Evolutionary conservation across 805 yeast genomes (phyloP).

Genomic region (Jamesozyma jinghongensis): DNA sequence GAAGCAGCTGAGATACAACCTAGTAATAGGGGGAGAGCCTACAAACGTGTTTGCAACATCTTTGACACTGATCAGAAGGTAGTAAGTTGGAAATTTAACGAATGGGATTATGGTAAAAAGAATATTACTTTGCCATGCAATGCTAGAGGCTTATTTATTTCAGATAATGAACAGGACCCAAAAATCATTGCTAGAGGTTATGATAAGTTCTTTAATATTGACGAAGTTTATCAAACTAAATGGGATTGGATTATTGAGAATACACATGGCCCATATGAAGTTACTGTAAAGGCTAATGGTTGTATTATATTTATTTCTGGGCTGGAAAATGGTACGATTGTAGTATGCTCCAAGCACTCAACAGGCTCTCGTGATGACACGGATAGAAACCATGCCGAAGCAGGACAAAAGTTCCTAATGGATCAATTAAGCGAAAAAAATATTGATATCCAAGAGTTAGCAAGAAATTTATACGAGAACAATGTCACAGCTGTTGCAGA

Average conservation of each 20-base stretch:
- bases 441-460: constrained; percentile 43
- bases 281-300: constrained; percentile 86
- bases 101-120: constrained; percentile 70
- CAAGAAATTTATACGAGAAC: constrained; percentile 38
- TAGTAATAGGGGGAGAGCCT: constrained; percentile 28
- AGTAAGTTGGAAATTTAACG: constrained; percentile 73
- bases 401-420: constrained; percentile 53
- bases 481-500: constrained; percentile 85
- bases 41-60: constrained; percentile 22
- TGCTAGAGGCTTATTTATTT: constrained; percentile 77
- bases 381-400: constrained; percentile 60
- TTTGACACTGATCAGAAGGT: constrained; percentile 22
- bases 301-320: constrained; percentile 83
- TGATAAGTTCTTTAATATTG: constrained; percentile 84
- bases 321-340: constrained; percentile 58
- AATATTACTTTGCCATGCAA: constrained; percentile 51
- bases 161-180: constrained; percentile 28
- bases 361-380: constrained; percentile 57
- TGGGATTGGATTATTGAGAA: constrained; percentile 36
- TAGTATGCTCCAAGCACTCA: constrained; percentile 88
- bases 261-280: constrained; percentile 68
- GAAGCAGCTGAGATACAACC: constrained; percentile 16
- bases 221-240: constrained; percentile 50
- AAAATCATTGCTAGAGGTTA: constrained; percentile 75
- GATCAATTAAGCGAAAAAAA: constrained; percentile 40